Evolutionary conservation across 768 basidiomycete species (phyloP).

Genomic region (Pleurotus salmoneostramineus): DNA sequence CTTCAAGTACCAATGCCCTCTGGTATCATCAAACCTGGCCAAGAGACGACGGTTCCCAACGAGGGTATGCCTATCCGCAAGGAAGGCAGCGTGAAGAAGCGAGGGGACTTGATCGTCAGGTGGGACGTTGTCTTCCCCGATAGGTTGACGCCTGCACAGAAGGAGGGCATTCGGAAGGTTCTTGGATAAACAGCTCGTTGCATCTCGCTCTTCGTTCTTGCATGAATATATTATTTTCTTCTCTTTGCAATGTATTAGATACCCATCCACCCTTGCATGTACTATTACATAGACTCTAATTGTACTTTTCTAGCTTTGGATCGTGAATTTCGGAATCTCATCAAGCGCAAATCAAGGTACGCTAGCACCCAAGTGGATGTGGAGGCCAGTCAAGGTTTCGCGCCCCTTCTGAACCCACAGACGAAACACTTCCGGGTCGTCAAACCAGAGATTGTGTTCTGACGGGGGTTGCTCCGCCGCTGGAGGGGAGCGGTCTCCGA

Average conservation of each 20-base stretch:
- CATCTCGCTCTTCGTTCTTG: neutral
- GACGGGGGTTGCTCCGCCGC: neutral
- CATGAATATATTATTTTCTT: neutral
- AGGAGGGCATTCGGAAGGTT: constrained; percentile 74
- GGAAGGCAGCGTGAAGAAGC: constrained; percentile 60
- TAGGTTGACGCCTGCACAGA: constrained; percentile 69
- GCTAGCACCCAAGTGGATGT: neutral
- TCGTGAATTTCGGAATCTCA: neutral
- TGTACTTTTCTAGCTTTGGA: constrained; percentile 8
- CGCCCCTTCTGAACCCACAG: neutral
- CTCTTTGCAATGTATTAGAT: constrained; percentile 1
- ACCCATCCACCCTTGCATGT: neutral
- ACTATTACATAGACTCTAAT: neutral
- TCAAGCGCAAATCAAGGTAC: neutral
- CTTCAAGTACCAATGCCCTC: constrained; percentile 63
- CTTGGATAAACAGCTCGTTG: constrained; percentile 28
- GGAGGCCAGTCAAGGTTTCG: neutral
- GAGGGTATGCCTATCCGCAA: constrained; percentile 95
- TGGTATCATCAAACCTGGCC: constrained; percentile 73
- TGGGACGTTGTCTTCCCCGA: constrained; percentile 88
- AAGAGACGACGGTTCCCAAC: constrained; percentile 62
- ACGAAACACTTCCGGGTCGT: neutral
- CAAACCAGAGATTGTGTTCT: neutral
- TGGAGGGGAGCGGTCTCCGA: no score
- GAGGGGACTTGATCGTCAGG: constrained; percentile 80